Base-by-base conservation (phyloP, 768 basidiomycete species). In the Naematelia aurantialba region DNA sequence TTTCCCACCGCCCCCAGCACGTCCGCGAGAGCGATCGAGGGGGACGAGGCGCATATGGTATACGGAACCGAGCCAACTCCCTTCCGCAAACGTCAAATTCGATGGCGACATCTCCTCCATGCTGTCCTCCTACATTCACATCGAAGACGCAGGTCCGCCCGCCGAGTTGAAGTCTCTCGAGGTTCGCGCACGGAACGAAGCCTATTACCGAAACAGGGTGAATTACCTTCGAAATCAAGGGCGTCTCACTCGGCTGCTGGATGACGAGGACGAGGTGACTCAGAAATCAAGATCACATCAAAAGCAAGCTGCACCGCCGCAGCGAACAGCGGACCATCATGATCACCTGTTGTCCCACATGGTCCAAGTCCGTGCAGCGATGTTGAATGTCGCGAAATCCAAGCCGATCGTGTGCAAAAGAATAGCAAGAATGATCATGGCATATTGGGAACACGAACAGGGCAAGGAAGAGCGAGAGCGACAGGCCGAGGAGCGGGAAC, bases 401-500 rank as follows among this genome's bases (percentile, higher is more conserved):
- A 72, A 76, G 52, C 62, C 75, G 5, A 52, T 59, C 0, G 51
- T 70, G 0, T 85, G 81, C n/a, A 77, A 76, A 21, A 78, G 80
- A 61, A 81, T 91, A 56, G 86, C 89, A 2, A 80, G 79, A 30
- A 83, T 83, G 65, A 77, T 97, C 17, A 82, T 84, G 62, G 81
- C 77, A 21, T 87, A 93, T 74, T 96, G 89, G 84, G 89, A 88
- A 65, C 80, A 79, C 27, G 80, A 85, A 52, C 85, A 82, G 31
- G 80, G 82, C 27, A 83, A 81, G 68, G 86, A 85, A 56, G 86
- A 87, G 27, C 83, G 81, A 70, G 82, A 81, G 17, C 80, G 76
- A 58, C 75, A 76, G 19, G 82, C 82, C 63, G 87, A 89, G 66
- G 88, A 90, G 78, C 83, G 82, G 74, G 81, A 86, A 26, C 62